Base-by-base conservation (phyloP, 768 basidiomycete species). In the Termitomyces sp. region DNA sequence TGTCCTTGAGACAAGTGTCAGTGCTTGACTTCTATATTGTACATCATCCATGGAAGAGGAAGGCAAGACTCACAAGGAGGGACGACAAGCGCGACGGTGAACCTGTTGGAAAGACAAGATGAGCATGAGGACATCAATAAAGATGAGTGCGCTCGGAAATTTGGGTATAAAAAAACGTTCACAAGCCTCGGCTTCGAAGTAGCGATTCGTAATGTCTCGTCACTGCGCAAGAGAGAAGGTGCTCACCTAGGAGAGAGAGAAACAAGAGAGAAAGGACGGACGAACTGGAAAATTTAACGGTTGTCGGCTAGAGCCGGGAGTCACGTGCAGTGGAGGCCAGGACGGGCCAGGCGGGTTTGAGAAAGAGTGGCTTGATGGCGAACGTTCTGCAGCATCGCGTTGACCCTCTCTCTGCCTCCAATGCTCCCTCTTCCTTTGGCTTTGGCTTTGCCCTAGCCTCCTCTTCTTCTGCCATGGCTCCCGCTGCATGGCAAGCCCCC, bases 21-120 rank as follows among this genome's bases (percentile, higher is more conserved):
- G 90, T 76, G 89, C 90, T 92, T 92, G 90, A 92, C 90, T 90
- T 88, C 89, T 92, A 82, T 84, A 77, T 78, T 83, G 68, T 79
- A 78, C 61, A 90, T 87, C 90, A 83, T 73, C 59, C 63, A 56
- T 56, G 57, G 26, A 43, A 13, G 50, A 51, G 56, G 52, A 43
- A 58, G 60, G 49, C 36, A 41, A 45, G 20, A 70, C 73, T 74
- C 68, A 75, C 74, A 59, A 58, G 52, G 40, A 28, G 9, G 18
- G 24, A 45, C 13, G 40, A 41, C 22, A 28, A 10, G 20, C 5
- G 10, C 20, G 16, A 41, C 48, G 32, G 18, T 36, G 22, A 33
- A 47, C 40, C 53, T 48, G 36, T 33, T 48, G 44, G 50, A 52
- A 62, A 60, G 60, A 60, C 52, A 20, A 4, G 11, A 18, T 44